A percentile compares a stretch with the other conserved stretches of the same genome.
phyloP scores from a whole-genome alignment of 352 stramenopile species.

The Phytophthora sp. region DNA sequence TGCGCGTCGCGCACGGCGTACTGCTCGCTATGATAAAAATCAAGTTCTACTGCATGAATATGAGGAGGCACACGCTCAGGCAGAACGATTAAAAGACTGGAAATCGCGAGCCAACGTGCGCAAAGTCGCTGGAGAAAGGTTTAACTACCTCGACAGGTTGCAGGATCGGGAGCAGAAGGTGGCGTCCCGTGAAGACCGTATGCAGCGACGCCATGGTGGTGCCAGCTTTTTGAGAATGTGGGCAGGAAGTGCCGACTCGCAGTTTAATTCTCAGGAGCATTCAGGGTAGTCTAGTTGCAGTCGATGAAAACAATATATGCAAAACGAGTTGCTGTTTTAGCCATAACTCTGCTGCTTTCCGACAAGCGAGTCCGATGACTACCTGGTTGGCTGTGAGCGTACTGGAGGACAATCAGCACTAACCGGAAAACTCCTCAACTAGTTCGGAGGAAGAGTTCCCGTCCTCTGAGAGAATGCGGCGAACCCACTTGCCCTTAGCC shows the following conservation, averaged over 20 bases:
- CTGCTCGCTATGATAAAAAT: slow-evolving; percentile 52
- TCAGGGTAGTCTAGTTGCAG: not conserved
- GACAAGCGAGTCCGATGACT: too few species aligned
- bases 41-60: slow-evolving; percentile 45
- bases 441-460: slow-evolving; percentile 33
- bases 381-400: too few species aligned
- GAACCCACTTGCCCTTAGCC: slow-evolving; percentile 45
- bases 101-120: slow-evolving; percentile 56
- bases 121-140: slow-evolving; percentile 52
- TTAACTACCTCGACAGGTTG: slow-evolving; percentile 64
- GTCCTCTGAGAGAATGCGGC: too few species aligned
- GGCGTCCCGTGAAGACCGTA: slow-evolving; percentile 56
- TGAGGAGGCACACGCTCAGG: slow-evolving; percentile 30
- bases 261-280: slow-evolving; percentile 57
- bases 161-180: slow-evolving; percentile 66
- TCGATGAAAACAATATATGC: too few species aligned
- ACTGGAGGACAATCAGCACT: too few species aligned
- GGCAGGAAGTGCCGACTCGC: slow-evolving; percentile 76
- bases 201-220: slow-evolving; percentile 73
- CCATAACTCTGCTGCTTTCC: too few species aligned
- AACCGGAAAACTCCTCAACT: slow-evolving; percentile 34
- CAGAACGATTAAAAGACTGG: slow-evolving; percentile 57
- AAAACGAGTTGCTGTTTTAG: too few species aligned
- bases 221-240: slow-evolving; percentile 80
- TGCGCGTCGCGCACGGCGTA: slow-evolving; percentile 34